phyloP scores from a whole-genome alignment of 2,329 filamentous ascomycete species.

The Didymella sp. region DNA sequence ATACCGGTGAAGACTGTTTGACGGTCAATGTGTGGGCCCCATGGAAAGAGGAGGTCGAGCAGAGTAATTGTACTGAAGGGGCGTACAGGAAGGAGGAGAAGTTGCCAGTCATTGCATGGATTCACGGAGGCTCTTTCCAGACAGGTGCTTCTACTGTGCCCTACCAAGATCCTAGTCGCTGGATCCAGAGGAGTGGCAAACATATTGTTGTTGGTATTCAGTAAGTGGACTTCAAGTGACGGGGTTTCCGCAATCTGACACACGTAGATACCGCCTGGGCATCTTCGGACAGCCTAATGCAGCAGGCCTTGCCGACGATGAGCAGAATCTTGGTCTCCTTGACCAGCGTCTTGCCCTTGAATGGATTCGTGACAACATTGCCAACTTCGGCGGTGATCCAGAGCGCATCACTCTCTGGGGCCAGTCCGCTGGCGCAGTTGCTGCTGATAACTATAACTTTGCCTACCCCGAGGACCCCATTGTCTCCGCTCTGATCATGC shows the following conservation, averaged over 20 bases:
- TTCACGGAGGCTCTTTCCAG: conserved; percentile 58
- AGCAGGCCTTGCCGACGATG: conserved; percentile 33
- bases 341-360: conserved; percentile 51
- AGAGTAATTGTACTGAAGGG: conserved; percentile 7
- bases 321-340: conserved; percentile 51
- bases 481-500: conserved; percentile 37
- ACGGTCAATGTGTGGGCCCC: conserved; percentile 57
- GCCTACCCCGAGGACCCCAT: conserved; percentile 59
- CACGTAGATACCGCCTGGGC: conserved; percentile 44
- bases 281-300: conserved; percentile 52
- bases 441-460: conserved; percentile 59
- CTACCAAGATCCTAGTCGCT: conserved; percentile 41
- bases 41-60: conserved; percentile 12
- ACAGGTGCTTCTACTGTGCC: conserved; percentile 55
- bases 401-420: conserved; percentile 51
- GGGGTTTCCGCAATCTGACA: neutral
- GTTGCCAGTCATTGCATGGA: conserved; percentile 57
- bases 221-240: conserved; percentile 19
- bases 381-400: conserved; percentile 46
- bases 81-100: conserved; percentile 21
- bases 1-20: conserved; percentile 55
- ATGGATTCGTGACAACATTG: conserved; percentile 53
- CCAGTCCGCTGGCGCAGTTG: conserved; percentile 48
- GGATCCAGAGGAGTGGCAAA: conserved; percentile 46
- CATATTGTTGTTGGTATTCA: conserved; percentile 47